phyloP scores from a whole-genome alignment of 1,284 basidiomycete species.

The Boletus subluridellus region DNA sequence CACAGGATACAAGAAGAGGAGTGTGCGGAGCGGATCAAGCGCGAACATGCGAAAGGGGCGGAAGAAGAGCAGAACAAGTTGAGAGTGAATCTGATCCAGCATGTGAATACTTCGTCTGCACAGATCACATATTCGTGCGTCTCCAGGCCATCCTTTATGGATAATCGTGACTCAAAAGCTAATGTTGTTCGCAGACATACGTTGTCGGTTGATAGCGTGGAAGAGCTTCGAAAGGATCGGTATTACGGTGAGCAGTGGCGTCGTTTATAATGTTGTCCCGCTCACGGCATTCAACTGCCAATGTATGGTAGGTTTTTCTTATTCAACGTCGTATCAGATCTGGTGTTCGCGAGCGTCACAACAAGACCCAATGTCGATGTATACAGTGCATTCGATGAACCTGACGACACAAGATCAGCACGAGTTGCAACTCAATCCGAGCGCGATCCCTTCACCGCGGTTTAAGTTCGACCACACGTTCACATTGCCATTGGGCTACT shows the following conservation, averaged over 20 bases:
- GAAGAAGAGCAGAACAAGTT: constrained; percentile 16
- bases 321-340: constrained; percentile 13
- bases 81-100: constrained; percentile 26
- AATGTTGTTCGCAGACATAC: constrained; percentile 18
- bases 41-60: background rate
- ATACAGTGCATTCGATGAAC: constrained; percentile 38
- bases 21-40: background rate
- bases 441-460: constrained; percentile 39
- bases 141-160: background rate
- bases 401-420: constrained; percentile 44
- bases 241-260: constrained; percentile 1
- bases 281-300: background rate
- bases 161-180: background rate
- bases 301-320: background rate
- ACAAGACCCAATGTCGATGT: constrained; percentile 29
- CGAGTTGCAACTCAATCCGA: constrained; percentile 37
- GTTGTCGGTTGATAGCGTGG: constrained; percentile 8
- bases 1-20: constrained; percentile 11
- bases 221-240: background rate
- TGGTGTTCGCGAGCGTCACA: constrained; percentile 14
- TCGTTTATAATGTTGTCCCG: background rate
- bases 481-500: constrained; percentile 32
- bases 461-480: constrained; percentile 32
- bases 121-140: constrained; percentile 15
- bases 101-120: constrained; percentile 22